A percentile compares a stretch with the other conserved stretches of the same genome.
phyloP scores from a whole-genome alignment of 306 rosid species.

The Medicago truncatula region MtrunA17r5.0-ANR NC_053042.1:1962001-1962500 shows the following conservation, averaged over 20 bases:
- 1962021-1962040: slow-evolving; percentile 35
- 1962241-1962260: slow-evolving; percentile 98
- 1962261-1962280: slow-evolving; percentile 97
- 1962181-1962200: slow-evolving; percentile 82
- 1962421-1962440: slow-evolving; percentile 89
- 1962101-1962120: slow-evolving; percentile 12
- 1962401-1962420: slow-evolving; percentile 96
- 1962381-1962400: slow-evolving; percentile 96
- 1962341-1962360: slow-evolving; percentile 42
- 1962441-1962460: slow-evolving; percentile 87
- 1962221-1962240: slow-evolving; percentile 92
- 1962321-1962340: slow-evolving; percentile 35
- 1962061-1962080: slow-evolving; percentile 19
- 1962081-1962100: slow-evolving; percentile 28
- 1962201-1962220: slow-evolving; percentile 84
- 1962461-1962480: slow-evolving; percentile 76
- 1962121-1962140: slow-evolving; percentile 14
- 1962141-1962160: slow-evolving; percentile 66
- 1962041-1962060: slow-evolving; percentile 20
- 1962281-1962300: slow-evolving; percentile 57
- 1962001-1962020: slow-evolving; percentile 25
- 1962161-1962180: slow-evolving; percentile 70
- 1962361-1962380: slow-evolving; percentile 87
- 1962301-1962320: slow-evolving; percentile 35
- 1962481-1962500: slow-evolving; percentile 95